These are phyloP conservation scores for Quercus rubra DNA, from an alignment of 306 rosid species.

Conservation along the genomic window DNA sequence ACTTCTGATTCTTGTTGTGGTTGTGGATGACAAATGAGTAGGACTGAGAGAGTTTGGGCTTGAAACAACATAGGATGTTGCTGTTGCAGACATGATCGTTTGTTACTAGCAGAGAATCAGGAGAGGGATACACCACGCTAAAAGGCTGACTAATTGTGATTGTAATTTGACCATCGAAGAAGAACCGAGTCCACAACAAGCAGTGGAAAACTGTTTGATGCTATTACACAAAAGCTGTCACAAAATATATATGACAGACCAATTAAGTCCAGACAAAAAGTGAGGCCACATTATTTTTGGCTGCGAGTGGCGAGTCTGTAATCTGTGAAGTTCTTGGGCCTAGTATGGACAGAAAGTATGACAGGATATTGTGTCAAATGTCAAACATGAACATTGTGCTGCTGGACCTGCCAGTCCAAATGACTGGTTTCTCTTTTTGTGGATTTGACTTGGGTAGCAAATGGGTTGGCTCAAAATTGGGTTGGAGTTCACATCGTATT, in stretches of 20 bases:
- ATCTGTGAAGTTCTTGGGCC: no score
- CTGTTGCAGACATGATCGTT: constrained; percentile 41
- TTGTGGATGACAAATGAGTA: constrained; percentile 15
- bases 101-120: background rate
- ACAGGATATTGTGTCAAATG: no score
- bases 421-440: no score
- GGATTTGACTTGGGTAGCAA: no score
- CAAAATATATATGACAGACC: background rate
- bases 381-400: no score
- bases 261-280: background rate
- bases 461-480: no score
- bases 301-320: no score
- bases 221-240: background rate
- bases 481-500: no score
- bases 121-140: background rate
- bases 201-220: background rate
- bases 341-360: no score
- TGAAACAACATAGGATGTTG: constrained; percentile 15
- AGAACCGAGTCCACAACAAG: background rate
- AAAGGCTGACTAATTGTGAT: background rate
- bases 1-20: constrained; percentile 14
- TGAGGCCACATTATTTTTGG: background rate
- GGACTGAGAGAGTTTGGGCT: constrained; percentile 12
- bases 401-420: no score
- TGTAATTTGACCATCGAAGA: background rate